Evolutionary conservation across 768 basidiomycete genomes (phyloP), one percentile per base, ranked within the genome.

Genomic region (Lactarius vividus): DNA sequence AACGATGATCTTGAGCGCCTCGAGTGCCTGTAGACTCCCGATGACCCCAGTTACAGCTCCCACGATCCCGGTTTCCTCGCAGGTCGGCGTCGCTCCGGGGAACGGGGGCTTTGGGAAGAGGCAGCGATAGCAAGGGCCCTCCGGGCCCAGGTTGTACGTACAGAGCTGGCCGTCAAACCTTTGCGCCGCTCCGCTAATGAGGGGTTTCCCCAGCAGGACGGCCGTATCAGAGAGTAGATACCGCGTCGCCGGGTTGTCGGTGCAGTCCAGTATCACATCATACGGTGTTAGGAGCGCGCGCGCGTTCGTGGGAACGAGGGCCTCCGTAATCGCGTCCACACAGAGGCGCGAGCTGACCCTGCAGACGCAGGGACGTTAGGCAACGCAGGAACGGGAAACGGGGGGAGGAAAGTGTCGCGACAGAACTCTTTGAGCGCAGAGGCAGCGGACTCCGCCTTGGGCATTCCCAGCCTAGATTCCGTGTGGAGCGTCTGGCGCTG

Each of bases 131-230:
- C 97, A 99, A 0, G 95, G 96, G 1, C 94, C 88, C 33, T 83
- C 77, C 23, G 78, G 75, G 7, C 82, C 85, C 4, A 88, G 76
- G 72, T 93, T 92, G 74, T 92, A 94, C 16, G 84, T 79, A 71
- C 85, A 88, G 6, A 94, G 80, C 73, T 94, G 92, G 0, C 92
- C 92, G 66, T 93, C 91, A 70, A 83, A 89, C 71, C 85, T 85
- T 73, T 92, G 92, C 0, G 97, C 97, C 1, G 96, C 97, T 9
- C 96, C 96, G 64, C 91, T 93, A 42, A 98, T 88, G 44, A 98
- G 87, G 16, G 93, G 90, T 56, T 87, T 91, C n/a, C 79, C 77
- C 2, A 95, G 82, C 1, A 78, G 79, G 44, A 94, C 91, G 18
- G 91, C 86, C 0, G 86, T 85, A 74, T 98, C 96, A 29, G 93